These are phyloP conservation scores for Candida ovalis DNA, from an alignment of 805 yeast genomes.

Conservation along the genomic window DNA sequence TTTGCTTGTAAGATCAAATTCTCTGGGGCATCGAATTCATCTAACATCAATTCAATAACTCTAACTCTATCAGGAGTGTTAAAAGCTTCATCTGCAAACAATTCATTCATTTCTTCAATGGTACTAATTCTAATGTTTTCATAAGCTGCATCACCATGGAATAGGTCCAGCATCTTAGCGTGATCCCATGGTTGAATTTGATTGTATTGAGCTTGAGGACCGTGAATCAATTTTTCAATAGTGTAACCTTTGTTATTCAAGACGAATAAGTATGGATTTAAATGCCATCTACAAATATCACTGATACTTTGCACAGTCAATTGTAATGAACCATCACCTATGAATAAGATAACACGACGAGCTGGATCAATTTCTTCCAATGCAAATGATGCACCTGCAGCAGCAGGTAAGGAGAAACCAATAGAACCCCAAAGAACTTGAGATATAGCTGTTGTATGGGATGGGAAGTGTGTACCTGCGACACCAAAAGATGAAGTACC, in stretches of 20 bases:
- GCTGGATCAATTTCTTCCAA: conserved; percentile 58
- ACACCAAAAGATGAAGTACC: conserved; percentile 77
- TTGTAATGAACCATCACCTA: conserved; percentile 76
- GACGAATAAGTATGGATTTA: conserved; percentile 64
- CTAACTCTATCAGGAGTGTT: conserved; percentile 56
- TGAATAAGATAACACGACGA: conserved; percentile 61
- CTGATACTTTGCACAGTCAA: conserved; percentile 72
- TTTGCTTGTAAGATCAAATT: conserved; percentile 66
- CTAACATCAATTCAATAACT: conserved; percentile 64
- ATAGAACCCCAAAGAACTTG: conserved; percentile 78
- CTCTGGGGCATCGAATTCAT: conserved; percentile 65
- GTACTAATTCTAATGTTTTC: conserved; percentile 53
- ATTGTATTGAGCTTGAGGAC: conserved; percentile 60
- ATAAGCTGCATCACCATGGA: conserved; percentile 53
- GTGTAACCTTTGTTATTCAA: conserved; percentile 74
- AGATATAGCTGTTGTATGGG: conserved; percentile 58
- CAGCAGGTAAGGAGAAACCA: conserved; percentile 67
- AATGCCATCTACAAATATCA: conserved; percentile 62
- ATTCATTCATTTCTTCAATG: conserved; percentile 53
- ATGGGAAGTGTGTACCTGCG: conserved; percentile 61
- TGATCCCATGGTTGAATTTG: conserved; percentile 70
- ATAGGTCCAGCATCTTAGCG: conserved; percentile 50
- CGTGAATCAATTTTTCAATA: conserved; percentile 71
- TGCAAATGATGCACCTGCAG: conserved; percentile 66
- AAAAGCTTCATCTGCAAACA: conserved; percentile 46